phyloP scores from a whole-genome alignment of 345 rosid genomes.

The Arabidopsis arenosa region DNA sequence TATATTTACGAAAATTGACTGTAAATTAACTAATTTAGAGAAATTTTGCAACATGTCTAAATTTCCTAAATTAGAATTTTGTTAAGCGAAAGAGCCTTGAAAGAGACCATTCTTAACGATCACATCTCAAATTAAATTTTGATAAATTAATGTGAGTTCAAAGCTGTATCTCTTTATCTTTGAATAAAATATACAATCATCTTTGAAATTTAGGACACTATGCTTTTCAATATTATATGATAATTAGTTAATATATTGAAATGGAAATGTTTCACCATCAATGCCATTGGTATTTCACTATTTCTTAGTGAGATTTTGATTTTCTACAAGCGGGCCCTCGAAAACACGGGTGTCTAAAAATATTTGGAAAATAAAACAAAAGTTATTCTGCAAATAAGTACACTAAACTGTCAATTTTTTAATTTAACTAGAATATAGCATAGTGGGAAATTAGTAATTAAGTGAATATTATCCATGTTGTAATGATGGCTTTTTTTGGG shows the following conservation, averaged over 20 bases:
- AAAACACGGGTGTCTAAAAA: conserved; percentile 19
- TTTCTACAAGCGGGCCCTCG: conserved; percentile 1
- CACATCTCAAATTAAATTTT: conserved; percentile 26
- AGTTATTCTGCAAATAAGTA: not conserved
- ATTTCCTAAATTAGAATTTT: conserved; percentile 7
- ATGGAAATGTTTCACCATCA: conserved; percentile 14
- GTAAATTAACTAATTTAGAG: not conserved
- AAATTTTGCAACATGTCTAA: conserved; percentile 1
- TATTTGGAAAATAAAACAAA: not conserved
- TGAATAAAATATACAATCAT: conserved; percentile 22
- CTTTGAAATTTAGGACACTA: conserved; percentile 21
- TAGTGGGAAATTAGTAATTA: not conserved
- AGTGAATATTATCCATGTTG: not conserved
- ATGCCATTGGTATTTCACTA: not conserved
- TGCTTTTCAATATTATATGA: conserved; percentile 7
- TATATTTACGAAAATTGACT: not conserved
- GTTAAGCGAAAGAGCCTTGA: conserved; percentile 23
- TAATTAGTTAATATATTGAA: not conserved
- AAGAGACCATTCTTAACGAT: conserved; percentile 28
- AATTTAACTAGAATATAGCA: not conserved
- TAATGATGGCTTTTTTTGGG: not conserved
- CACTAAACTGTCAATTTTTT: not conserved
- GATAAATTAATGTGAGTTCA: conserved; percentile 20
- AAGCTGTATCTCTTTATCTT: conserved; percentile 25
- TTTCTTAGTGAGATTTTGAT: conserved; percentile 13